Conservation (phyloP, 2,329 filamentous ascomycete species). For the Phaeoacremonium minimum region DNA sequence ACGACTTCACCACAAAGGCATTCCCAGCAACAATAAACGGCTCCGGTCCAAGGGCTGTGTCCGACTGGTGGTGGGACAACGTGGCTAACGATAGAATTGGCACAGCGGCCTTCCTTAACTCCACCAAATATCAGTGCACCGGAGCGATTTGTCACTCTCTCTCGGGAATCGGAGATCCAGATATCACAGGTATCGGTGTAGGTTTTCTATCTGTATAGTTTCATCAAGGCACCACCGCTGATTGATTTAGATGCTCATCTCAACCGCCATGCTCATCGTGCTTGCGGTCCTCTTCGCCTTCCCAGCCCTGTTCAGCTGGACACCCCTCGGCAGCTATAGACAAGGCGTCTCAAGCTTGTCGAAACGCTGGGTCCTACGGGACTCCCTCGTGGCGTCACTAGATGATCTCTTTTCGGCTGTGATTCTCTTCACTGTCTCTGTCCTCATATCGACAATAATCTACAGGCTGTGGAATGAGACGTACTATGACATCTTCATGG, state of each 20-base stretch:
- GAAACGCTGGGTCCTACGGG: not conserved
- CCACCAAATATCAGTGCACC: not conserved
- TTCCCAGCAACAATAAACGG: not conserved
- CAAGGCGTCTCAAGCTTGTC: not conserved
- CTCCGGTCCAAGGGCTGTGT: not conserved
- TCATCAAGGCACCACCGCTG: no score
- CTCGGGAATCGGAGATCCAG: not conserved
- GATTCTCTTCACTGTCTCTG: not conserved
- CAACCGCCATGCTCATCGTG: not conserved
- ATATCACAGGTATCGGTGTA: slow-evolving; percentile 1
- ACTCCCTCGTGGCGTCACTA: not conserved
- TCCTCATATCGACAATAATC: not conserved
- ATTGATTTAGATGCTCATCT: slow-evolving; percentile 1
- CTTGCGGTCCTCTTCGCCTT: not conserved
- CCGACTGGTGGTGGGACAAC: slow-evolving; percentile 1
- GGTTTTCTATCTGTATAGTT: no score
- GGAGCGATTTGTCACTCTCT: not conserved
- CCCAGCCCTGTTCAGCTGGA: not conserved
- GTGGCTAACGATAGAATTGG: not conserved
- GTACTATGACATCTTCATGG: slow-evolving; percentile 1
- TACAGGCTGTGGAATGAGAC: not conserved
- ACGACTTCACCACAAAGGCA: not conserved
- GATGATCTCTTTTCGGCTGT: not conserved
- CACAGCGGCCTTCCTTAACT: not conserved
- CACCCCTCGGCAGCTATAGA: no score